Percentiles rank a stretch among this genome's conserved stretches.
Conservation (phyloP, 164 flowering plant species). For the Umbellularia californica region DNA sequence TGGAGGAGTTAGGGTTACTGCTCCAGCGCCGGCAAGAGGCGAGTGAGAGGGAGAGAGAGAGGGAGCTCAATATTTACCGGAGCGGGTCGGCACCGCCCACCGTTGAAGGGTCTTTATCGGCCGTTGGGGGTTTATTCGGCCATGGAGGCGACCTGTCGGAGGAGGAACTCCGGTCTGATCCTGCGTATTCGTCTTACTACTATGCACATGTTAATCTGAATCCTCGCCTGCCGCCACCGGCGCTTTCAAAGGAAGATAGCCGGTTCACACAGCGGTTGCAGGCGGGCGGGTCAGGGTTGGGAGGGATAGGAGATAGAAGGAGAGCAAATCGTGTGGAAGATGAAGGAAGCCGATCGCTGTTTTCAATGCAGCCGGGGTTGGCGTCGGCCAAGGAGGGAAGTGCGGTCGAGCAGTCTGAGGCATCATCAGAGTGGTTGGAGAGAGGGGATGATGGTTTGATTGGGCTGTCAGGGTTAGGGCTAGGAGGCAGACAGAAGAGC, state of each 20-base stretch:
- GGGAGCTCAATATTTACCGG: constrained; percentile 50
- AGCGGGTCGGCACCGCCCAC: constrained; percentile 95
- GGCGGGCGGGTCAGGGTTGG: constrained; percentile 30
- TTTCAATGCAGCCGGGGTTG: constrained; percentile 48
- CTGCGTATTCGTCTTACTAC: constrained; percentile 65
- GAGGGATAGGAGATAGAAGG: constrained; percentile 77
- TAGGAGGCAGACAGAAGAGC: constrained; percentile 65
- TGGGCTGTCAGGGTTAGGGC: constrained; percentile 64
- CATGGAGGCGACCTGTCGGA: constrained; percentile 30
- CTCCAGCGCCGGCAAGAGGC: constrained; percentile 34
- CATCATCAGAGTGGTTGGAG: constrained; percentile 28
- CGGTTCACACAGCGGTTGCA: constrained; percentile 59
- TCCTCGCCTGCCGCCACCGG: constrained; percentile 81
- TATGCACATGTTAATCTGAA: constrained; percentile 65
- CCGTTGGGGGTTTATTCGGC: constrained; percentile 55
- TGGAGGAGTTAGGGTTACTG: constrained; percentile 38
- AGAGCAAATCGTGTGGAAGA: constrained; percentile 25
- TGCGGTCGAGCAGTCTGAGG: constrained; percentile 19
- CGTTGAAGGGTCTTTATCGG: constrained; percentile 69
- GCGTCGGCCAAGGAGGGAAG: constrained; percentile 25
- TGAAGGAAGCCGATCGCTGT: constrained; percentile 38
- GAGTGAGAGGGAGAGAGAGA: constrained; percentile 57
- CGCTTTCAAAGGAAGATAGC: constrained; percentile 79
- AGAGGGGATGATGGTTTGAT: constrained; percentile 72
- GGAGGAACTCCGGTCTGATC: constrained; percentile 68